A percentile compares a stretch with the other conserved stretches of the same genome.
phyloP scores from a whole-genome alignment of 1,284 basidiomycete genomes.

The Rhodotorula sp. region DNA sequence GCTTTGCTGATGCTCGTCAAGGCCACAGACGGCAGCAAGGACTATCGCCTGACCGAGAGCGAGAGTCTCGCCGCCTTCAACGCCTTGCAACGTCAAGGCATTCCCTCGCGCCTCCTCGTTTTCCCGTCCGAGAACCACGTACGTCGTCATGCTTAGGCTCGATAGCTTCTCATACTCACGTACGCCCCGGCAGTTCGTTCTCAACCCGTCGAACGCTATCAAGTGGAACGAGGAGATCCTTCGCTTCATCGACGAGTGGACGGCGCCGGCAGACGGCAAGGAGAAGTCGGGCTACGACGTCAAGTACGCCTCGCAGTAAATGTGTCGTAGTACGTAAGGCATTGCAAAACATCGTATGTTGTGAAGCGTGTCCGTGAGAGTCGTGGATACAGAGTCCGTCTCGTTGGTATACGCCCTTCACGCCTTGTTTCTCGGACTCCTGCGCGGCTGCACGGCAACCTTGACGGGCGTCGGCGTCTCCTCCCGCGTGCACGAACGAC shows the following conservation, averaged over 20 bases:
- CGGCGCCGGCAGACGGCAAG: too few species aligned
- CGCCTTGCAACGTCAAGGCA: constrained; percentile 60
- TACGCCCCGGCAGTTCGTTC: constrained; percentile 40
- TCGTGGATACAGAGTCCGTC: too few species aligned
- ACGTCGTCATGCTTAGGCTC: constrained; percentile 63
- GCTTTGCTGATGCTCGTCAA: constrained; percentile 46
- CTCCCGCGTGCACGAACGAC: not conserved
- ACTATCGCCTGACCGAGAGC: constrained; percentile 58
- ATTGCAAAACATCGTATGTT: too few species aligned
- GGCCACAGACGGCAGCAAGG: constrained; percentile 76
- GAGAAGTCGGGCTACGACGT: too few species aligned
- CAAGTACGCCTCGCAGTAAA: too few species aligned
- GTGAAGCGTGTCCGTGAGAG: too few species aligned
- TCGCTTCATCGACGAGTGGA: constrained; percentile 46
- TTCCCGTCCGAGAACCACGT: constrained; percentile 75
- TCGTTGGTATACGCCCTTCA: not conserved
- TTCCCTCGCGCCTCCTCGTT: constrained; percentile 78
- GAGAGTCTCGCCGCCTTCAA: constrained; percentile 80
- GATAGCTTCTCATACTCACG: constrained; percentile 44
- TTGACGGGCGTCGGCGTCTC: not conserved
- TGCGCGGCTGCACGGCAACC: not conserved
- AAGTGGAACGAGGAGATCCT: constrained; percentile 88
- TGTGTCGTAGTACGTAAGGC: too few species aligned
- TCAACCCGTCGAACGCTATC: constrained; percentile 53
- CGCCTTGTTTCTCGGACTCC: constrained; percentile 9